Percentiles rank a stretch among this genome's conserved stretches.
These are phyloP conservation scores for Suillus tomentosus DNA, from an alignment of 768 basidiomycete genomes.

Conservation along the genomic window DNA sequence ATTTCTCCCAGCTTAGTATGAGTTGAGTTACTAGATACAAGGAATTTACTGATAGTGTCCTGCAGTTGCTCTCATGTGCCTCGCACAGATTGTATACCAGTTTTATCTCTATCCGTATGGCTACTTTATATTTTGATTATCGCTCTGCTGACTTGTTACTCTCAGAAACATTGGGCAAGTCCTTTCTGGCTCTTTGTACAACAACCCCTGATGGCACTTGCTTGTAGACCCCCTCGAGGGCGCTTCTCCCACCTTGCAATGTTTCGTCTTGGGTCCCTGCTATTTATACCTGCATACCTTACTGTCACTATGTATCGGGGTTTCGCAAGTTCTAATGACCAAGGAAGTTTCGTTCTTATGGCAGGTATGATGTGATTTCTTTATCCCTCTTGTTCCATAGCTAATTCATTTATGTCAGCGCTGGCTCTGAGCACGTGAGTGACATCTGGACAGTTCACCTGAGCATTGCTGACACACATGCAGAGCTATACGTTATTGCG, in stretches of 20 bases:
- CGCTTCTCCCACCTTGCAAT: slow-evolving; percentile 84
- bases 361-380: slow-evolving; percentile 49
- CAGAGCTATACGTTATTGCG: slow-evolving; percentile 87
- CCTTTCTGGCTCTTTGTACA: not conserved
- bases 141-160: not conserved
- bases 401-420: slow-evolving; percentile 41
- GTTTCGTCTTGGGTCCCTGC: slow-evolving; percentile 84
- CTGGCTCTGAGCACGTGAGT: slow-evolving; percentile 82
- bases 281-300: slow-evolving; percentile 91
- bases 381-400: slow-evolving; percentile 9
- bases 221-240: slow-evolving; percentile 71
- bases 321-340: slow-evolving; percentile 68
- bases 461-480: not conserved
- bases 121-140: not conserved
- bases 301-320: slow-evolving; percentile 72
- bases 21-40: slow-evolving; percentile 12
- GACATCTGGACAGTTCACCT: not conserved
- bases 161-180: slow-evolving; percentile 66
- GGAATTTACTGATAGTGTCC: slow-evolving; percentile 16
- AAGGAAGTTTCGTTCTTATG: slow-evolving; percentile 83
- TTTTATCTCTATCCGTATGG: slow-evolving; percentile 88
- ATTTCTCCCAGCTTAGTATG: slow-evolving; percentile 90
- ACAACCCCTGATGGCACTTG: slow-evolving; percentile 16
- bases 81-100: slow-evolving; percentile 91
- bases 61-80: slow-evolving; percentile 89